Evolutionary conservation across 2,329 filamentous ascomycete species (phyloP).

Genomic region (Ophiostoma angusticollis): DNA sequence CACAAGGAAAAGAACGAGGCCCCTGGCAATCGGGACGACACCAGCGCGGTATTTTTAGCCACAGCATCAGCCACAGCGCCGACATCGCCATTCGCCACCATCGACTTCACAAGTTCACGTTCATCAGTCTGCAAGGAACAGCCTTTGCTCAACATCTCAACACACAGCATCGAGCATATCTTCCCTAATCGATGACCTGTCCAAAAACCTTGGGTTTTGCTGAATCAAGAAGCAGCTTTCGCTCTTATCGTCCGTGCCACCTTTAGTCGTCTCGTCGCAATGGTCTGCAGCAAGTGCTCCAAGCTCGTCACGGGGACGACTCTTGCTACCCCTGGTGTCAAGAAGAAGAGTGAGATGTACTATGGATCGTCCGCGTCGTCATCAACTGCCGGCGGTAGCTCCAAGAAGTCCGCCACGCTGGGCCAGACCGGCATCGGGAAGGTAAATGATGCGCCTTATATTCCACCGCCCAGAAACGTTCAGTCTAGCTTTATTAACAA

Average conservation of each 20-base stretch:
- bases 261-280: not conserved
- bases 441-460: slow-evolving; percentile 21
- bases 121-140: no score
- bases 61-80: no score
- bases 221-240: not conserved
- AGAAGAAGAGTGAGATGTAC: slow-evolving; percentile 56
- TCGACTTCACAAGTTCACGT: no score
- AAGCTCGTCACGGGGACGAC: slow-evolving; percentile 47
- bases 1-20: no score
- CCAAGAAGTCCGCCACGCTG: slow-evolving; percentile 37
- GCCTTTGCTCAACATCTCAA: no score
- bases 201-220: no score
- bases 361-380: slow-evolving; percentile 42
- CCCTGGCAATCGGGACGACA: no score
- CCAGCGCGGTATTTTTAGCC: no score
- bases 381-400: slow-evolving; percentile 23
- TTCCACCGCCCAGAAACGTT: not conserved
- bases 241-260: not conserved
- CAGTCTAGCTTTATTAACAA: not conserved
- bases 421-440: slow-evolving; percentile 48
- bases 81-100: no score
- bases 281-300: slow-evolving; percentile 52
- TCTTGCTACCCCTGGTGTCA: slow-evolving; percentile 51
- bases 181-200: no score
- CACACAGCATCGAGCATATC: no score